Percentiles rank a stretch among this genome's conserved stretches.
phyloP scores from a whole-genome alignment of 2,329 filamentous ascomycete species.

The Neurospora crassa region DNA sequence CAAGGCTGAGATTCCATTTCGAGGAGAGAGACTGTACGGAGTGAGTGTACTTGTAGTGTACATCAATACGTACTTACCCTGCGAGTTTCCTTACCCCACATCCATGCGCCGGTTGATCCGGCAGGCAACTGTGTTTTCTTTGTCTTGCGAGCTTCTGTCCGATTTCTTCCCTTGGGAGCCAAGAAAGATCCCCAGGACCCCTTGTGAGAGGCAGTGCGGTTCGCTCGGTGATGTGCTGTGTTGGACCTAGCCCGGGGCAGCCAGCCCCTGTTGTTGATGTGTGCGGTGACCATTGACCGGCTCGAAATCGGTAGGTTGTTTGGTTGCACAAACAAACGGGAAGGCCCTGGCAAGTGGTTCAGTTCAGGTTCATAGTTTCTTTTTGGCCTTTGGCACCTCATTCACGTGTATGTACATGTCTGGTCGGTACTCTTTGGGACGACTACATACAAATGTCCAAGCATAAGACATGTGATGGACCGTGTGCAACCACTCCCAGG shows the following conservation, averaged over 20 bases:
- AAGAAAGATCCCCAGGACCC: background rate
- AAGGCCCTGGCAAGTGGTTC: background rate
- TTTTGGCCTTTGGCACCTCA: background rate
- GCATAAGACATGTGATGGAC: no score
- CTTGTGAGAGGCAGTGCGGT: background rate
- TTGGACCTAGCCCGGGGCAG: background rate
- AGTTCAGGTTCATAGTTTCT: background rate
- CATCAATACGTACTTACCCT: background rate
- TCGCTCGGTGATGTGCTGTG: background rate
- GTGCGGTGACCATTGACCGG: background rate
- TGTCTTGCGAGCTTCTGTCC: background rate
- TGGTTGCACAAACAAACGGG: background rate
- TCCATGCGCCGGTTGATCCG: background rate
- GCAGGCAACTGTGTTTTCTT: background rate
- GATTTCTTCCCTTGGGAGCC: background rate
- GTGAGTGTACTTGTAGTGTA: background rate
- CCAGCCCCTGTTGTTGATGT: background rate
- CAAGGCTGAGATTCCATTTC: background rate
- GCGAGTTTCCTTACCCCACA: background rate
- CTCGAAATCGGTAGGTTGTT: background rate
- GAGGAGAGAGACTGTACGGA: background rate
- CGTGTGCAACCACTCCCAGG: background rate
- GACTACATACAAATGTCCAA: no score
- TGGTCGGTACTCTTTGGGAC: no score
- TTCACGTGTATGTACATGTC: no score